Base-by-base conservation (phyloP, 2,329 filamentous ascomycete genomes). In the Laburnicola sp. region DNA sequence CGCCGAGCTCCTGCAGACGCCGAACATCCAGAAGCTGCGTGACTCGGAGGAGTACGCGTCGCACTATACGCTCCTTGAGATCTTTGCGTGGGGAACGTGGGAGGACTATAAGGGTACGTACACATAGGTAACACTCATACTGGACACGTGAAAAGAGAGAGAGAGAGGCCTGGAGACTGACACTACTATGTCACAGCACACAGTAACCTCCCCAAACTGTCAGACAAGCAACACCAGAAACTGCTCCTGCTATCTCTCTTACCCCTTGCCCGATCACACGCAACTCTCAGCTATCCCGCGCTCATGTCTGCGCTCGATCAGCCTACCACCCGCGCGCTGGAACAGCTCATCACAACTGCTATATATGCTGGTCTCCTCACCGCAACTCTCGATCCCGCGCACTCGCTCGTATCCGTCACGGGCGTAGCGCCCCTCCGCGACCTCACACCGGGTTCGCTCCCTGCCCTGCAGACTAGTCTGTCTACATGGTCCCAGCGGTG, bases 71-170 rank as follows among this genome's bases (percentile, higher is more conserved):
- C 81, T 96, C 10, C 86, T 99, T 38, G 82, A 92, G 73, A 86
- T 95, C 65, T 99, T 99, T 75, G 89, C 91, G 52, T 91, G 94
- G 80, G 94, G 93, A 54, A 96, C 91, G 53, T 97, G 91, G 79
- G 77, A 82, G 53, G 83, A 87, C 62, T 97, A 96, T 78, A 79
- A 82, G 70, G 69, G 84, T 85, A 66, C 49, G 69, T 30, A 44
- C 22, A 32, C 10, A 5, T 21, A 6, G 39, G 25, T 31, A 35
- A 42, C 32, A 36, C 28, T 7, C 22, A 43, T 27, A 31, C 28
- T 30, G 23, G 32, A 32, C 11, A 26, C 50, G 37, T 31, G 39
- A 10, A 22, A 44, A 48, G 23, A 22, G 35, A n/a, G 4, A n/a
- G 4, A 30, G n/a, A 37, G 31, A 4, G 26, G 32, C 35, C 16